These are phyloP conservation scores for Geranium incanum DNA, from an alignment of 441 rosid species.

Conservation along the genomic window DNA sequence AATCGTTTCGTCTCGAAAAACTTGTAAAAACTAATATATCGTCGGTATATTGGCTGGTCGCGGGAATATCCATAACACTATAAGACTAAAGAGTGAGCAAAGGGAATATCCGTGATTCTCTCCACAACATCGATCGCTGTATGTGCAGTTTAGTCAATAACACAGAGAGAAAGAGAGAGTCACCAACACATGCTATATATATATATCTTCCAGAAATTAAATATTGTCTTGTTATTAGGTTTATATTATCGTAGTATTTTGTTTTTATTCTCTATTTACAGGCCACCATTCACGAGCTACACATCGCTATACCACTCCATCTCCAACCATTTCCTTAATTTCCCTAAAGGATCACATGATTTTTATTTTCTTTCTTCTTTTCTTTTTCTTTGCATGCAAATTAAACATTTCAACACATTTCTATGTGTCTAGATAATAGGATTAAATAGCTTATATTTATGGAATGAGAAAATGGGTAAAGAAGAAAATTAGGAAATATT, in stretches of 20 bases:
- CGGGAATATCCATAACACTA: too few species aligned
- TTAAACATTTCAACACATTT: not conserved
- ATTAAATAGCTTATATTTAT: too few species aligned
- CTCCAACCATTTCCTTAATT: not conserved
- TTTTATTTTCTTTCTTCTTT: slow-evolving; percentile 1
- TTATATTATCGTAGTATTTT: not conserved
- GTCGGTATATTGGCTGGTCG: too few species aligned
- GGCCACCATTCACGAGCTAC: slow-evolving; percentile 4
- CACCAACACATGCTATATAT: not conserved
- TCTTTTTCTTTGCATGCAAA: not conserved
- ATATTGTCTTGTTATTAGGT: not conserved
- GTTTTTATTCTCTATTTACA: not conserved
- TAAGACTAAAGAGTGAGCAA: too few species aligned
- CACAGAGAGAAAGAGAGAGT: not conserved
- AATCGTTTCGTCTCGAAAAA: too few species aligned
- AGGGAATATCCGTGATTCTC: not conserved
- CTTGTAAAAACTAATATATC: too few species aligned
- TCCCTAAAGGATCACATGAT: not conserved
- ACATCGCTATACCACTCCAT: not conserved
- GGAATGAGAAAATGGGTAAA: too few species aligned
- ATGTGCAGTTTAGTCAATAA: not conserved
- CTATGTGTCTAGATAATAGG: too few species aligned
- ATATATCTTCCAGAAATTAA: not conserved
- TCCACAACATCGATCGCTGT: not conserved
- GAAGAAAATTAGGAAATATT: too few species aligned